phyloP scores from a whole-genome alignment of 75 land plant species.

The Pinus tabuliformis region DNA sequence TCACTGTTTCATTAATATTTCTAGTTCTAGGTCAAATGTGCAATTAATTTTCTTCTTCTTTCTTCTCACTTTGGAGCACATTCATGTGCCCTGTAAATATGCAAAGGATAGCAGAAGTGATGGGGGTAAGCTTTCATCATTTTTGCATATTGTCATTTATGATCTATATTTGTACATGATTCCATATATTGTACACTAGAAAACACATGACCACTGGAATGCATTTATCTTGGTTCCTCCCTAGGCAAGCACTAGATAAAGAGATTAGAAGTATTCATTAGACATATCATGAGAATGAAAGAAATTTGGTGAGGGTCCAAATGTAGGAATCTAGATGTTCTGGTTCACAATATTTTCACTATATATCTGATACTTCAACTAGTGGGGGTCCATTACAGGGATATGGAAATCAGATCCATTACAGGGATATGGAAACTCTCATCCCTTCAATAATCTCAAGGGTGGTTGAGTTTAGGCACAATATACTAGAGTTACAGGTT shows the following conservation, averaged over 20 bases:
- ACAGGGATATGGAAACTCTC: neutral
- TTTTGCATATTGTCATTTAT: neutral
- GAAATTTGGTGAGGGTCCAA: neutral
- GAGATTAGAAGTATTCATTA: neutral
- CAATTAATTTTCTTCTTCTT: neutral
- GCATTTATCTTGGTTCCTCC: neutral
- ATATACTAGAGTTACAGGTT: neutral
- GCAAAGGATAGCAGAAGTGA: neutral
- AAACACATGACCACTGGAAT: neutral
- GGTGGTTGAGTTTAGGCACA: slow-evolving; percentile 1
- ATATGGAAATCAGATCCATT: neutral
- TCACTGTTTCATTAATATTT: neutral
- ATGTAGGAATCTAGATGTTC: neutral
- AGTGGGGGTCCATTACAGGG: neutral
- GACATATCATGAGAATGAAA: neutral
- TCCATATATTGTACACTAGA: slow-evolving; percentile 3
- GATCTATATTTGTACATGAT: neutral
- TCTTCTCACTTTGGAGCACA: neutral
- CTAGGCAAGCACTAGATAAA: neutral
- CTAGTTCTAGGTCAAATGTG: slow-evolving; percentile 5
- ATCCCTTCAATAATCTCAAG: too few species aligned
- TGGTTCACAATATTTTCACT: neutral
- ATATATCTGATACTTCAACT: neutral
- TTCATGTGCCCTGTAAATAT: slow-evolving; percentile 3
- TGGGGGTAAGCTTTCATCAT: neutral